Evolutionary conservation across 2,329 filamentous ascomycete species (phyloP).

Genomic region (Neopestalotiopsis clavispora): DNA sequence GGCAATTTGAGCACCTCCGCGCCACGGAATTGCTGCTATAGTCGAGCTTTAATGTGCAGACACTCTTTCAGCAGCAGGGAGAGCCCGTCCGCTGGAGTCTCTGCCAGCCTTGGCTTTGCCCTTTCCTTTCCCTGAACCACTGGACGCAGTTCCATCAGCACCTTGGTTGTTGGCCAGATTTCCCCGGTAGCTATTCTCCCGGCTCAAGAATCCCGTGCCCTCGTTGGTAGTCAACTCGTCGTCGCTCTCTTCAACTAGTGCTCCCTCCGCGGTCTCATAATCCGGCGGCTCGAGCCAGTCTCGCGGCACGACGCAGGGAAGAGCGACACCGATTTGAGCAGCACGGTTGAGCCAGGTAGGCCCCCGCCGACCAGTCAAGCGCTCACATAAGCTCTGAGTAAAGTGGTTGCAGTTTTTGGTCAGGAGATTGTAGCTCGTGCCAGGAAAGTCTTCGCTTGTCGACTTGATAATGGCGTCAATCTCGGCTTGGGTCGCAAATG

Average conservation of each 20-base stretch:
- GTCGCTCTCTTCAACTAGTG: slow-evolving; percentile 60
- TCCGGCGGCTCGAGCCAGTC: slow-evolving; percentile 85
- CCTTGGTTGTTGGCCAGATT: slow-evolving; percentile 30
- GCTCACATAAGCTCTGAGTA: slow-evolving; percentile 75
- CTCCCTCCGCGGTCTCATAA: slow-evolving; percentile 73
- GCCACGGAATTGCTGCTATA: background rate
- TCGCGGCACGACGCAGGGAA: slow-evolving; percentile 81
- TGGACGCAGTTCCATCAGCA: slow-evolving; percentile 32
- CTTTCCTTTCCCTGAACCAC: slow-evolving; percentile 49
- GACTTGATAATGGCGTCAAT: slow-evolving; percentile 72
- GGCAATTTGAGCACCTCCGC: background rate
- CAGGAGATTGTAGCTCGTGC: slow-evolving; percentile 79
- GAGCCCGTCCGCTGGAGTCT: slow-evolving; percentile 55
- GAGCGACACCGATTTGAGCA: slow-evolving; percentile 78
- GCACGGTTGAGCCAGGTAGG: slow-evolving; percentile 83
- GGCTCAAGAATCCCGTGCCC: slow-evolving; percentile 62
- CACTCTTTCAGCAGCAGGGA: slow-evolving; percentile 59
- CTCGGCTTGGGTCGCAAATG: slow-evolving; percentile 69
- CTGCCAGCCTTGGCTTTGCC: slow-evolving; percentile 41
- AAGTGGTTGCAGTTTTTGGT: slow-evolving; percentile 92
- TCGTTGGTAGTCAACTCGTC: slow-evolving; percentile 49
- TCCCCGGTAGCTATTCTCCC: slow-evolving; percentile 32
- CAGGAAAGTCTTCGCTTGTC: slow-evolving; percentile 75
- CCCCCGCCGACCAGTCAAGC: slow-evolving; percentile 71
- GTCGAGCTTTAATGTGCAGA: slow-evolving; percentile 33